These are phyloP conservation scores for Suillus brevipes DNA, from an alignment of 768 basidiomycete species.

Conservation along the genomic window DNA sequence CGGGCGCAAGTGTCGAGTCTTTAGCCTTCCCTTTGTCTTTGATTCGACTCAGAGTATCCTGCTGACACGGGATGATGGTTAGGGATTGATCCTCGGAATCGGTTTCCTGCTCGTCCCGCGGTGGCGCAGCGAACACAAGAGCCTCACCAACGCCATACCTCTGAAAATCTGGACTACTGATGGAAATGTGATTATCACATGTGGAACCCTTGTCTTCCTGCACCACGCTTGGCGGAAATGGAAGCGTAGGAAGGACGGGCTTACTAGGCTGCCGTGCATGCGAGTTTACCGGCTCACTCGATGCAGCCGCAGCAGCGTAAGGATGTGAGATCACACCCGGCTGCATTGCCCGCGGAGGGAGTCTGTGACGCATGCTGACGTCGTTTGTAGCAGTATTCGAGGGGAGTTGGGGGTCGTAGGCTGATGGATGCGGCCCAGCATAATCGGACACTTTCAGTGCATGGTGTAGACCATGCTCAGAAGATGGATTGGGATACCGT, in stretches of 20 bases:
- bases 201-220: constrained; percentile 21
- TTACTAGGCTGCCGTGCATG: constrained; percentile 42
- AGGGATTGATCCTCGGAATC: constrained; percentile 41
- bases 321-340: constrained; percentile 43
- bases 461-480: constrained; percentile 10
- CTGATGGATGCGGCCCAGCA: constrained; percentile 43
- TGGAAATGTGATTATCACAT: constrained; percentile 30
- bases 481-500: constrained; percentile 8
- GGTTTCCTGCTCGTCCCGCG: constrained; percentile 33
- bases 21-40: not conserved
- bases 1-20: not conserved
- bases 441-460: constrained; percentile 34
- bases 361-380: constrained; percentile 37
- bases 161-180: constrained; percentile 38
- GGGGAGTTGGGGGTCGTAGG: constrained; percentile 23
- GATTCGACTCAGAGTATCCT: constrained; percentile 13
- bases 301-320: constrained; percentile 44
- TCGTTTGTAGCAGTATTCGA: constrained; percentile 21
- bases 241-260: not conserved
- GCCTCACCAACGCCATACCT: constrained; percentile 65
- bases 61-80: constrained; percentile 16
- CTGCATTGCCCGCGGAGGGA: constrained; percentile 32
- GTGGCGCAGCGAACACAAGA: constrained; percentile 46
- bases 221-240: not conserved
- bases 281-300: constrained; percentile 40